phyloP scores from a whole-genome alignment of 495 filamentous ascomycete species.

The Penicillium cataractarum region DNA sequence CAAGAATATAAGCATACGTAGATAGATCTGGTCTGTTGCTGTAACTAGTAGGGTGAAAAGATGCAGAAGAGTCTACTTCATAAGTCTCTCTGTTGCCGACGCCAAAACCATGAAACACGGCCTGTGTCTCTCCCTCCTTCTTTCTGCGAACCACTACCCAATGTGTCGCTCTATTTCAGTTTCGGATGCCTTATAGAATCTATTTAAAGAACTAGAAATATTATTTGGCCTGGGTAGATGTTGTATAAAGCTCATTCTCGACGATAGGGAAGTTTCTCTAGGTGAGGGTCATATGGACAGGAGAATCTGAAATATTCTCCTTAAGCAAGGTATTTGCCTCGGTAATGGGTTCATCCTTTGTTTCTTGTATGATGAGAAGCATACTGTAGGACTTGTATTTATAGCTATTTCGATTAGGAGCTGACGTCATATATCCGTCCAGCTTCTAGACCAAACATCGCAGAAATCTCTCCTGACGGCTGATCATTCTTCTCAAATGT shows the following conservation, averaged over 20 bases:
- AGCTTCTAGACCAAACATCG: too few relatives aligned
- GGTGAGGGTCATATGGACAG: too few relatives aligned
- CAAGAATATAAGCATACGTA: background rate
- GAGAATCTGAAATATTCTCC: too few relatives aligned
- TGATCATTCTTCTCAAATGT: too few relatives aligned
- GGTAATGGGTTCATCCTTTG: too few relatives aligned
- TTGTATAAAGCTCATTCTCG: constrained; percentile 3
- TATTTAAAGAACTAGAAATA: constrained; percentile 4
- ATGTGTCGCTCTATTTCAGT: background rate
- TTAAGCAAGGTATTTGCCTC: too few relatives aligned
- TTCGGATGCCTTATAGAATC: background rate
- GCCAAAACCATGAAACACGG: constrained; percentile 6
- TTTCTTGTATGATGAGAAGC: too few relatives aligned
- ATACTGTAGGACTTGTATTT: too few relatives aligned
- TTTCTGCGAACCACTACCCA: constrained; percentile 2
- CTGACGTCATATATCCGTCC: too few relatives aligned
- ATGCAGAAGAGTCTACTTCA: background rate
- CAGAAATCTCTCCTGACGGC: too few relatives aligned
- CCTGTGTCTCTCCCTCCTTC: background rate
- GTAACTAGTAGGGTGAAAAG: constrained; percentile 1
- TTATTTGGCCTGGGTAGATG: background rate
- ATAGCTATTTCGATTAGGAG: too few relatives aligned
- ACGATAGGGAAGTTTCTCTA: constrained; percentile 1
- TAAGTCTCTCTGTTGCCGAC: constrained; percentile 3
- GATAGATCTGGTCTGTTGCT: background rate